Conservation (phyloP, 495 filamentous ascomycete species). For the Neurospora sublineolata region DNA sequence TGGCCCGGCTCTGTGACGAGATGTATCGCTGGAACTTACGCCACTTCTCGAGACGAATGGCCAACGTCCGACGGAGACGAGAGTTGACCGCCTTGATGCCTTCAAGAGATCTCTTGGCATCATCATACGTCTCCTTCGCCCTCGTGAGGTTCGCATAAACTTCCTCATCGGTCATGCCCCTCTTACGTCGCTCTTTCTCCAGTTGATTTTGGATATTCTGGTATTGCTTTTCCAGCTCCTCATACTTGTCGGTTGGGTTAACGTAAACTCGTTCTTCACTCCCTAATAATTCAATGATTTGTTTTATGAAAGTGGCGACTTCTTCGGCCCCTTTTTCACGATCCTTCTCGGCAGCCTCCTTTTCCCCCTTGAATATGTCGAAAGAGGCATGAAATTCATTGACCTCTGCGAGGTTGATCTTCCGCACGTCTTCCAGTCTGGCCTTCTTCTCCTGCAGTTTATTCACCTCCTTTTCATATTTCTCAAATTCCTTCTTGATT, state of each 20-base stretch:
- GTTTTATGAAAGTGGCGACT: slow-evolving; percentile 42
- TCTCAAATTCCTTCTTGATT: slow-evolving; percentile 4
- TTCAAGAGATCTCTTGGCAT: slow-evolving; percentile 27
- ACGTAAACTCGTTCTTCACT: slow-evolving; percentile 16
- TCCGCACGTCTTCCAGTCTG: slow-evolving; percentile 38
- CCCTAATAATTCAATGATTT: slow-evolving; percentile 34
- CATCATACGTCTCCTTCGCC: slow-evolving; percentile 25
- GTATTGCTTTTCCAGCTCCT: slow-evolving; percentile 53
- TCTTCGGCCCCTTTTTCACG: slow-evolving; percentile 31
- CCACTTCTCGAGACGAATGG: slow-evolving; percentile 65
- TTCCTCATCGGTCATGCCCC: slow-evolving; percentile 55
- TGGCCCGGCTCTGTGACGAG: slow-evolving; percentile 66
- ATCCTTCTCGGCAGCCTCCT: slow-evolving; percentile 33
- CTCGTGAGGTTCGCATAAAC: slow-evolving; percentile 37
- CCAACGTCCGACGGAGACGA: slow-evolving; percentile 51
- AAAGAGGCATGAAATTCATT: slow-evolving; percentile 49
- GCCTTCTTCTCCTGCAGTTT: slow-evolving; percentile 31
- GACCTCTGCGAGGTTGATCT: slow-evolving; percentile 48
- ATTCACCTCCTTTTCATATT: neutral
- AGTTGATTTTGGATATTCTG: slow-evolving; percentile 46
- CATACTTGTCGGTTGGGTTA: slow-evolving; percentile 44
- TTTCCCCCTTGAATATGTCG: slow-evolving; percentile 37
- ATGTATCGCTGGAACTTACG: slow-evolving; percentile 70
- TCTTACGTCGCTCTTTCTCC: slow-evolving; percentile 17
- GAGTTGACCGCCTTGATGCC: slow-evolving; percentile 41